Base-by-base conservation (phyloP, 2,329 filamentous ascomycete species). In the Penicillium sp. region DNA sequence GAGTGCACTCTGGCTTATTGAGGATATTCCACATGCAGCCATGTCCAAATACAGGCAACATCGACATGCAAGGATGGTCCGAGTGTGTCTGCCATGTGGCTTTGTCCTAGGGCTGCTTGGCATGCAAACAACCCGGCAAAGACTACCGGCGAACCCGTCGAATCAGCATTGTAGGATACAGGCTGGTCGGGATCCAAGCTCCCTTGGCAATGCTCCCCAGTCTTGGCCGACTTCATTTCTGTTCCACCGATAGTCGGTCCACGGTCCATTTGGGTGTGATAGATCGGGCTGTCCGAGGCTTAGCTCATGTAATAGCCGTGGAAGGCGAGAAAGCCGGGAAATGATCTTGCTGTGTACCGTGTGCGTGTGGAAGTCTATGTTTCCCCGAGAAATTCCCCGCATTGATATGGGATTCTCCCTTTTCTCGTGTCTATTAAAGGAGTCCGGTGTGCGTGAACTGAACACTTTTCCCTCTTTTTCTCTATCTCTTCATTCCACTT, bases 121-220 rank as follows among this genome's bases (percentile, higher is more conserved):
- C 33, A 41, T 39, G 48, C 21, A 50, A 29, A 16, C 8, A n/a
- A 50, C 33, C 48, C 33, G 14, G 19, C 10, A 21, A 31, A 31
- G 19, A 29, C 9, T 31, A 19, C 19, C 48, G 48, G 48, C 24
- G 22, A 10, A 7, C n/a, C 9, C n/a, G 22, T 19, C 48, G 9
- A 50, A 50, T 50, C 14, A 50, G 13, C 33, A 21, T 41, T 21
- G 19, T 0, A 41, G 5, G 9, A 26, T 7, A 19, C 21, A 37
- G 3, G 22, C 19, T 3, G 35, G 16, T 56, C 51, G 55, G 52
- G 54, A 63, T 51, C 55, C 57, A 65, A 65, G 63, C 62, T 63
- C 56, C 44, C 63, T 61, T 63, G 62, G 62, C 58, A 14, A 41
- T 57, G 35, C 41, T 41, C 52, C 48, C 55, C 58, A 57, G 49